Percentiles rank a stretch among this genome's conserved stretches.
Conservation (phyloP, 495 filamentous ascomycete species). For the Hypoxylon perforatum region DNA sequence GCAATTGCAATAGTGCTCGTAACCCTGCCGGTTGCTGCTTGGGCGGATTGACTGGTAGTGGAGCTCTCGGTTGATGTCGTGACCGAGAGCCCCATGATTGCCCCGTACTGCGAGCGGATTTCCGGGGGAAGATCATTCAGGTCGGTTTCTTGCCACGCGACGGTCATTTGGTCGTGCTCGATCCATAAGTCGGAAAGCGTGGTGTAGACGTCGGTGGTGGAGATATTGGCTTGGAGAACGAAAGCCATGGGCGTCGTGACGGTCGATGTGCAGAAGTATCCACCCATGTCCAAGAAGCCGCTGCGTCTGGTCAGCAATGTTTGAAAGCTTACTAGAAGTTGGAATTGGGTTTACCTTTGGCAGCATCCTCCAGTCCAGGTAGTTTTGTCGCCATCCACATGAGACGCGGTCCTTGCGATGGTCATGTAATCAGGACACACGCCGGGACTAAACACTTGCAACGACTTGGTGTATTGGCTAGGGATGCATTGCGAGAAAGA, state of each 20-base stretch:
- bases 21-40: neutral
- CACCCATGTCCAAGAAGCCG: slow-evolving; percentile 32
- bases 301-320: slow-evolving; percentile 17
- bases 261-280: slow-evolving; percentile 35
- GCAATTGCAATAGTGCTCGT: slow-evolving; percentile 11
- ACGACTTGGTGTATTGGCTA: slow-evolving; percentile 25
- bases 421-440: slow-evolving; percentile 42
- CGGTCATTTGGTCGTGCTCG: slow-evolving; percentile 36
- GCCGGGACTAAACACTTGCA: slow-evolving; percentile 39
- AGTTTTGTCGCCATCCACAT: slow-evolving; percentile 9
- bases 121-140: slow-evolving; percentile 25
- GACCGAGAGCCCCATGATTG: slow-evolving; percentile 35
- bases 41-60: slow-evolving; percentile 1
- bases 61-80: neutral
- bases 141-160: slow-evolving; percentile 39
- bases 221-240: slow-evolving; percentile 37
- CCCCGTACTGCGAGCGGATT: slow-evolving; percentile 23
- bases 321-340: neutral
- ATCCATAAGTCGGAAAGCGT: slow-evolving; percentile 39
- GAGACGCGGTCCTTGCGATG: slow-evolving; percentile 16
- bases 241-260: slow-evolving; percentile 42
- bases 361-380: slow-evolving; percentile 39
- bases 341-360: slow-evolving; percentile 27
- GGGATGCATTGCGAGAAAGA: slow-evolving; percentile 42
- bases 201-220: slow-evolving; percentile 42